Evolutionary conservation across 768 basidiomycete genomes (phyloP).

Genomic region (Nidula microcarpa): DNA sequence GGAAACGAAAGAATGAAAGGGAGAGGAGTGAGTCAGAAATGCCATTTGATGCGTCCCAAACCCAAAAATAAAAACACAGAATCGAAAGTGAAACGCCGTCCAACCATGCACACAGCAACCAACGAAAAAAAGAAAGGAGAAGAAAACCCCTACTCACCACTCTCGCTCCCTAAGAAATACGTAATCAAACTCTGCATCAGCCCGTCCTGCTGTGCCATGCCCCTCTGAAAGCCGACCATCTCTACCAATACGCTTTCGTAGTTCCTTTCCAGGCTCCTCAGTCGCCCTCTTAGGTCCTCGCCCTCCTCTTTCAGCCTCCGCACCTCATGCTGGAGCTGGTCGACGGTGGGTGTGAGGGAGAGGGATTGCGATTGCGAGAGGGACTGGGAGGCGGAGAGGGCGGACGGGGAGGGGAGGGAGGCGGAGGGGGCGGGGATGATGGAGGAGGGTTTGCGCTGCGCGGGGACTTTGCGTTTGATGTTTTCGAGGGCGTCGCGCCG

Average conservation of each 20-base stretch:
- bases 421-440: slow-evolving; percentile 19
- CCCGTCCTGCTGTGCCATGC: slow-evolving; percentile 76
- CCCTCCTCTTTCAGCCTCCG: slow-evolving; percentile 25
- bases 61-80: not conserved
- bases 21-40: too few species aligned
- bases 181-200: slow-evolving; percentile 79
- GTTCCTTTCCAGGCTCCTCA: slow-evolving; percentile 32
- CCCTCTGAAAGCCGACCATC: slow-evolving; percentile 32
- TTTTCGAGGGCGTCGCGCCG: slow-evolving; percentile 52
- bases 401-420: slow-evolving; percentile 16
- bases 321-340: slow-evolving; percentile 18
- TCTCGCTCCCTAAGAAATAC: slow-evolving; percentile 74
- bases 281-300: slow-evolving; percentile 27
- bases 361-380: too few species aligned
- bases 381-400: too few species aligned
- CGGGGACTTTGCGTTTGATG: slow-evolving; percentile 57
- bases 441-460: slow-evolving; percentile 37
- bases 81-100: not conserved
- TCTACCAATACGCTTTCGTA: slow-evolving; percentile 34
- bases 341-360: slow-evolving; percentile 9
- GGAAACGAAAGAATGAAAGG: too few species aligned
- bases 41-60: too few species aligned
- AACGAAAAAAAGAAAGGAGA: slow-evolving; percentile 1
- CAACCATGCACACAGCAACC: not conserved
- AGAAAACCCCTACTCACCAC: slow-evolving; percentile 25